Evolutionary conservation across 164 flowering plant species (phyloP).

Genomic region (Echeveria elegans): DNA sequence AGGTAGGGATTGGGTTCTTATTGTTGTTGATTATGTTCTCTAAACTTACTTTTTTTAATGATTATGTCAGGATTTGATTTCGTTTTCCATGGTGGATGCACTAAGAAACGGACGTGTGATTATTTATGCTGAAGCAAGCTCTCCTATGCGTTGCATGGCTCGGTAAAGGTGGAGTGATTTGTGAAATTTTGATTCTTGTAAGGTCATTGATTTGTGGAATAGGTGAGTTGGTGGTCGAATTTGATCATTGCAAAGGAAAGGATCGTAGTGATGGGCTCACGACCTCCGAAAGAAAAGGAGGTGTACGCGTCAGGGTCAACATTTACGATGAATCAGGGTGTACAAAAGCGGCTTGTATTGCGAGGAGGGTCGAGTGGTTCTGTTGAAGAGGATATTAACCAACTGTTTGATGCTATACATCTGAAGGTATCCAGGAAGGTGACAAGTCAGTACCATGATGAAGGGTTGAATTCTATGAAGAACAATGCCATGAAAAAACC

Average conservation of each 20-base stretch:
- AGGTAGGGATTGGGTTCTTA: neutral
- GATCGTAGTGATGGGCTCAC: constrained; percentile 22
- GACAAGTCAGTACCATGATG: constrained; percentile 16
- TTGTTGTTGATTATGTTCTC: neutral
- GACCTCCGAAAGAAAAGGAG: constrained; percentile 9
- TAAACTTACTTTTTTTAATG: constrained; percentile 3
- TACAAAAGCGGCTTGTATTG: constrained; percentile 18
- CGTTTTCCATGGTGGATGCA: neutral
- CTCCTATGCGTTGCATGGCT: neutral
- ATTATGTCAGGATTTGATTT: constrained; percentile 15
- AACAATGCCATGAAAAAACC: constrained; percentile 42
- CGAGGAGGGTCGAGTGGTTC: constrained; percentile 16
- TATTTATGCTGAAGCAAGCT: neutral
- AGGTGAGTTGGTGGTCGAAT: neutral
- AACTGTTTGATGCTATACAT: constrained; percentile 41
- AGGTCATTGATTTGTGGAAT: neutral
- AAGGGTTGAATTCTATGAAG: constrained; percentile 15
- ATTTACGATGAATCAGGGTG: constrained; percentile 17
- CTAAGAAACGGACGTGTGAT: neutral
- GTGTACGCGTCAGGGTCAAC: constrained; percentile 12
- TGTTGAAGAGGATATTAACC: constrained; percentile 51
- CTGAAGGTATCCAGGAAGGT: constrained; percentile 30
- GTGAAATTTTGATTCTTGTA: neutral
- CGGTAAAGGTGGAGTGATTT: neutral
- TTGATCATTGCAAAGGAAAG: neutral